These are phyloP conservation scores for Avena eriantha DNA, from an alignment of 176 grass and related monocot genomes.

Conservation along the genomic window DNA sequence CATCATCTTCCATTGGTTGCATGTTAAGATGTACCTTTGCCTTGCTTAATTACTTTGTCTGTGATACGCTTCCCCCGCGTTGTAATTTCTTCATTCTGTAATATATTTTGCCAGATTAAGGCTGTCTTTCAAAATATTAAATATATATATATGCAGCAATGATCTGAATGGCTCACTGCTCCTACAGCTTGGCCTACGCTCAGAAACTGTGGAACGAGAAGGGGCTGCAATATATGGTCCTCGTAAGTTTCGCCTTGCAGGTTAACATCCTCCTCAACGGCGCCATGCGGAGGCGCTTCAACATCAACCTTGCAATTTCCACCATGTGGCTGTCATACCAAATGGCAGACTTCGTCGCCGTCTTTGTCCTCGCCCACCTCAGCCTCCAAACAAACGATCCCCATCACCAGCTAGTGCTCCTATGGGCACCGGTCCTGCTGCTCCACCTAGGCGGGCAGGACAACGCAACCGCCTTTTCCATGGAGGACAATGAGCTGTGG, in stretches of 20 bases:
- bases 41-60: no score
- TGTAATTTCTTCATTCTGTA: no score
- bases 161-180: background rate
- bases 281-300: slow-evolving; percentile 37
- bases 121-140: no score
- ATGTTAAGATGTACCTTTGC: no score
- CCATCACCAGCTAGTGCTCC: slow-evolving; percentile 18
- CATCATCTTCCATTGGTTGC: no score
- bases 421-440: slow-evolving; percentile 58
- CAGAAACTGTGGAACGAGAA: background rate
- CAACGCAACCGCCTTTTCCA: slow-evolving; percentile 26
- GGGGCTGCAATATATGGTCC: background rate
- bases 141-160: no score
- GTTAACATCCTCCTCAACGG: slow-evolving; percentile 26
- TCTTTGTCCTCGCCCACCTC: slow-evolving; percentile 51
- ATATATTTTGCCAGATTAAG: no score
- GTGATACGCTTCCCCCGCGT: no score
- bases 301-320: no score
- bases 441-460: slow-evolving; percentile 60
- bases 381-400: background rate
- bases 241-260: slow-evolving; percentile 43
- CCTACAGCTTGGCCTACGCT: background rate
- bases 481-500: no score
- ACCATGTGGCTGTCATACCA: slow-evolving; percentile 44
- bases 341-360: slow-evolving; percentile 41